Evolutionary conservation across 23 red algal species (phyloP), one percentile per base, ranked within the genome.

Genomic region (Gracilaria domingensis): DNA sequence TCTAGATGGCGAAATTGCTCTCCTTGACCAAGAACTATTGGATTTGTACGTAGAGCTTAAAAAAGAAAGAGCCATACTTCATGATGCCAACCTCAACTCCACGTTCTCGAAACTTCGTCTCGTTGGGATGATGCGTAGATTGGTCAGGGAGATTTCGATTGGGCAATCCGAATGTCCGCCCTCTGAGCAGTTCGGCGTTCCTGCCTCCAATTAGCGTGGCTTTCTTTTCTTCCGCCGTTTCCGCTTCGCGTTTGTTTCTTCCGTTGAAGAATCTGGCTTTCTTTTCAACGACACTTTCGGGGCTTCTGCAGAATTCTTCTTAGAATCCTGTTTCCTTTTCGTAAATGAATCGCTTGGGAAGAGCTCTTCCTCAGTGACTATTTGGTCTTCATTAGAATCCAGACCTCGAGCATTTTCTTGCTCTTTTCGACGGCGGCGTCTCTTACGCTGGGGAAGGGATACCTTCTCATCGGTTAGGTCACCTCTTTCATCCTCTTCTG

Each of bases 21-120:
- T 90, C 16, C 71, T 90, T 51, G 87, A 90, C 62, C 53, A 90
- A 36, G 87, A 90, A 66, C 57, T 90, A 3, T 47, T 80, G 48
- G 74, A 79, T 11, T 50, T 90, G 28, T 90, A 69, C 25, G 26
- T 62, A 23, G 75, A 79, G 18, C 76, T 90, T 32, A 90, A 71
- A 61, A 47, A 66, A 12, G 73, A 81, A 50, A 21, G 75, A 66
- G 57, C 53, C 6, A 67, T 50, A 24, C 62, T 79, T 1, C 23
- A 57, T n/a, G 39, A 90, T 1, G 40, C 64, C 18, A 64, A 81
- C 13, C 32, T 80, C 14, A 66, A 90, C 29, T 71, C 71, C 42
- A 90, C 87, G 54, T 42, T 76, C 33, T 70, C 73, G 32, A 90
- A 90, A 47, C 74, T 79, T 72, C 51, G 54, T 77, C 58, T 90